Evolutionary conservation across 2,329 filamentous ascomycete species (phyloP).

Genomic region (Diplocarpon rosae): DNA sequence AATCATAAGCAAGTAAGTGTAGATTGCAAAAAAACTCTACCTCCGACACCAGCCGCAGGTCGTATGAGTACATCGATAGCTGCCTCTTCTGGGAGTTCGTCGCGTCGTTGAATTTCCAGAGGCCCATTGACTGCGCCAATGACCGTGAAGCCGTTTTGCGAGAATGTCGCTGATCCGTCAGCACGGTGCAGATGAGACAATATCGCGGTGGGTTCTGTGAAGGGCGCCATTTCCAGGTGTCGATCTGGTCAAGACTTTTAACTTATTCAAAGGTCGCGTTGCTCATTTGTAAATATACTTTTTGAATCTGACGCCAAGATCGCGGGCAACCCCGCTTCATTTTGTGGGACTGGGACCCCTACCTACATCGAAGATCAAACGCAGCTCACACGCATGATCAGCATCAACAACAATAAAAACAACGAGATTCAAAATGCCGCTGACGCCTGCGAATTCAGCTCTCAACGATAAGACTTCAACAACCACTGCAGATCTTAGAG

Average conservation of each 20-base stretch:
- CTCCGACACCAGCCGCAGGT: slow-evolving; percentile 73
- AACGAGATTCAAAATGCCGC: slow-evolving; percentile 20
- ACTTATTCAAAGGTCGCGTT: not conserved
- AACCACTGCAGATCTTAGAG: slow-evolving; percentile 38
- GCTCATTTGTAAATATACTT: slow-evolving; percentile 1
- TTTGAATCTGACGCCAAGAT: not conserved
- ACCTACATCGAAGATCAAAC: not conserved
- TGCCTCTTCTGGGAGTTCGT: slow-evolving; percentile 87
- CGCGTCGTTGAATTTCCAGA: slow-evolving; percentile 76
- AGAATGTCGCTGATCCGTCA: slow-evolving; percentile 72
- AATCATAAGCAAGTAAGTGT: not conserved
- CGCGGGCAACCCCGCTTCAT: slow-evolving; percentile 1
- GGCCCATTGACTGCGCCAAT: slow-evolving; percentile 86
- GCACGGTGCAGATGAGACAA: slow-evolving; percentile 55
- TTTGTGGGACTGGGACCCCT: not conserved
- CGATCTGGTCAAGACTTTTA: not conserved
- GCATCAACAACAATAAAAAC: not conserved
- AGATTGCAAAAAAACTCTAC: slow-evolving; percentile 31
- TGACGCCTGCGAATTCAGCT: slow-evolving; percentile 11
- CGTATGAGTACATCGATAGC: slow-evolving; percentile 82
- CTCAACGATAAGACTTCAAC: slow-evolving; percentile 8
- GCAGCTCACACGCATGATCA: not conserved
- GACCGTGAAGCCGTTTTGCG: slow-evolving; percentile 66
- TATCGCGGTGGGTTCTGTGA: slow-evolving; percentile 33
- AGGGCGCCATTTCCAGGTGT: slow-evolving; percentile 32